A percentile compares a stretch with the other conserved stretches of the same genome.
phyloP scores from a whole-genome alignment of 148 eudicot genomes.

The Diospyros kaki region DNA sequence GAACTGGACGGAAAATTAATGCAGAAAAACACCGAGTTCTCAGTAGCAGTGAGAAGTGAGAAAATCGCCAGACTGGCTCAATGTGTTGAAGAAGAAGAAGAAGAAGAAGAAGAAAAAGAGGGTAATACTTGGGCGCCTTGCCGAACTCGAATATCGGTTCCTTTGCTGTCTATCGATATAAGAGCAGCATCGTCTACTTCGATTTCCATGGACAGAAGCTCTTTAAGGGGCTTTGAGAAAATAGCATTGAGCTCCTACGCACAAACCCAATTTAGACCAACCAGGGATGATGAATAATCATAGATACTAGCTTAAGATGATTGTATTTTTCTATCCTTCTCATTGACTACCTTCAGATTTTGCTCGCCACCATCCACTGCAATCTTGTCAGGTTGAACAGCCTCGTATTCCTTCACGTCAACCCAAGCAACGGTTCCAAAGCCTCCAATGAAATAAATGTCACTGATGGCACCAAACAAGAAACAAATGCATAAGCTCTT shows the following conservation, averaged over 20 bases:
- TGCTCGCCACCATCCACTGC: conserved; percentile 98
- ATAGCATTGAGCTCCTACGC: conserved; percentile 81
- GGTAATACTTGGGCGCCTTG: conserved; percentile 85
- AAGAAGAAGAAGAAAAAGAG: background rate
- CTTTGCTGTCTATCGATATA: conserved; percentile 93
- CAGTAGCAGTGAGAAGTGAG: no score
- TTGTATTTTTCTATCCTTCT: background rate
- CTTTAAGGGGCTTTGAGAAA: conserved; percentile 87
- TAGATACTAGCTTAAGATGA: background rate
- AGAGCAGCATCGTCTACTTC: conserved; percentile 97
- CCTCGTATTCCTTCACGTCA: conserved; percentile 86
- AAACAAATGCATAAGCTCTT: background rate
- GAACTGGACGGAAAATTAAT: conserved; percentile 42
- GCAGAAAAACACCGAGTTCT: background rate
- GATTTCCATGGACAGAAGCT: conserved; percentile 63
- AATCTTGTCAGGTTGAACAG: conserved; percentile 73
- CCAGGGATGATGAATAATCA: no score
- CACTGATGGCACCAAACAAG: conserved; percentile 45
- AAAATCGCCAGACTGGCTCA: no score
- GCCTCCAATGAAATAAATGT: conserved; percentile 97
- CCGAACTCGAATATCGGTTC: conserved; percentile 92
- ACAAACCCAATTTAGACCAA: background rate
- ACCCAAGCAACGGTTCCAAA: conserved; percentile 99
- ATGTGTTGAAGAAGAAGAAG: background rate
- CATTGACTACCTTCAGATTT: conserved; percentile 64